Percentiles rank a stretch among this genome's conserved stretches.
phyloP scores from a whole-genome alignment of 2,329 filamentous ascomycete genomes.

The Neofusicoccum ribis region DNA sequence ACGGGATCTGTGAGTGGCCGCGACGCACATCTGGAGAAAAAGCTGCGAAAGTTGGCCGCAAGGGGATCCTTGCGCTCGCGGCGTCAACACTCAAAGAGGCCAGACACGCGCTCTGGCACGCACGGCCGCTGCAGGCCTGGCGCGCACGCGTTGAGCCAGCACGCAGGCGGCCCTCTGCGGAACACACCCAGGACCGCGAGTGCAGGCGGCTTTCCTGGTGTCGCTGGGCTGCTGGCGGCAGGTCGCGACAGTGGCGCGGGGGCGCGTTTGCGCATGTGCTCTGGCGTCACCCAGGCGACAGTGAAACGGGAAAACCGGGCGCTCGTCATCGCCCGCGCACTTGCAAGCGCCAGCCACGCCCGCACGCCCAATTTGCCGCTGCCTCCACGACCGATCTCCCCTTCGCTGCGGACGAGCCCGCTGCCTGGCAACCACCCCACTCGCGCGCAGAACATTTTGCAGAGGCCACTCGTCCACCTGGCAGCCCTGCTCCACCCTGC shows the following conservation, averaged over 20 bases:
- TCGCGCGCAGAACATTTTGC: background rate
- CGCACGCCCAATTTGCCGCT: conserved; percentile 10
- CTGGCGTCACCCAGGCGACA: background rate
- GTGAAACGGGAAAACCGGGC: conserved; percentile 8
- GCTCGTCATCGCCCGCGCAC: background rate
- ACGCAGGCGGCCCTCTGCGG: background rate
- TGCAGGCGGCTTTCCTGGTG: background rate
- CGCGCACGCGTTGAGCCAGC: background rate
- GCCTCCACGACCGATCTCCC: background rate
- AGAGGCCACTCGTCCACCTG: background rate
- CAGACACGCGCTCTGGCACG: background rate
- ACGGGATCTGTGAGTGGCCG: background rate
- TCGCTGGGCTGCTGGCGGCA: background rate
- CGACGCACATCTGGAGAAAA: conserved; percentile 1
- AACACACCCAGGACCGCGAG: background rate
- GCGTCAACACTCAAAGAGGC: background rate
- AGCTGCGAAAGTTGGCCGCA: background rate
- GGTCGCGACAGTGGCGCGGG: background rate
- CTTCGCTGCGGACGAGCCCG: background rate
- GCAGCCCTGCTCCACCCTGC: background rate
- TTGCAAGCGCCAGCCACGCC: conserved; percentile 8
- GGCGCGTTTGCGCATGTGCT: background rate
- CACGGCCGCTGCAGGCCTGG: background rate
- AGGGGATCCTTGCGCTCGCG: background rate
- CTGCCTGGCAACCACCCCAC: conserved; percentile 15